Evolutionary conservation across 345 rosid species (phyloP).

Genomic region (Chamaenerion angustifolium): DNA sequence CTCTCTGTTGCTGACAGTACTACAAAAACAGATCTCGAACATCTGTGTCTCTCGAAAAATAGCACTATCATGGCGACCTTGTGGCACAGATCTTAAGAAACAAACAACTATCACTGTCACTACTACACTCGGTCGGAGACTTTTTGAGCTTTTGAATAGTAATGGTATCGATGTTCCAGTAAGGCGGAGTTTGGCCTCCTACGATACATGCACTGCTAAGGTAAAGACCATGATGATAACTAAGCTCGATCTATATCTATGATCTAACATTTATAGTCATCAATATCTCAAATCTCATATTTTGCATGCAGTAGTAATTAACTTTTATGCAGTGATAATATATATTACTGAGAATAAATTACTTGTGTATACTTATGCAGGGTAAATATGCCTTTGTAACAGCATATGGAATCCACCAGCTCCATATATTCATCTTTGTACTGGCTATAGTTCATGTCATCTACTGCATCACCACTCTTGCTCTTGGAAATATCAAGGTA

Average conservation of each 20-base stretch:
- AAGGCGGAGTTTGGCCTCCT: constrained; percentile 37
- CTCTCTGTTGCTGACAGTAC: constrained; percentile 60
- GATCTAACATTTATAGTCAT: too few species aligned
- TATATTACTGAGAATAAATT: too few species aligned
- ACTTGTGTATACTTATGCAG: constrained; percentile 18
- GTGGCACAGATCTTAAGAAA: constrained; percentile 6
- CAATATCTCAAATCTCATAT: too few species aligned
- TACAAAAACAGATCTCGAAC: constrained; percentile 26
- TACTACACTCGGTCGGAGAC: constrained; percentile 21
- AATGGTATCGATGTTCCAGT: constrained; percentile 10
- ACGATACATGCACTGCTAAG: constrained; percentile 24
- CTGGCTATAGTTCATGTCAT: constrained; percentile 61
- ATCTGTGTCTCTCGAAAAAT: constrained; percentile 42
- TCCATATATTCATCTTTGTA: constrained; percentile 68
- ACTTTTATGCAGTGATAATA: too few species aligned
- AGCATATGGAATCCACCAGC: constrained; percentile 61
- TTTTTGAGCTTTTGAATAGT: constrained; percentile 13
- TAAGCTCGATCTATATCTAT: too few species aligned
- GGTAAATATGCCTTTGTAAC: constrained; percentile 68
- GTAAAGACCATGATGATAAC: too few species aligned
- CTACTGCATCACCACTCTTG: constrained; percentile 52
- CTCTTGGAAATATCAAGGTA: constrained; percentile 62
- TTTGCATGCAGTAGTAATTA: too few species aligned
- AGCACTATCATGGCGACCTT: constrained; percentile 61
- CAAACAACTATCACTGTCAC: background rate